These are phyloP conservation scores for Pichia scutulata DNA, from an alignment of 805 yeast species.

Conservation along the genomic window DNA sequence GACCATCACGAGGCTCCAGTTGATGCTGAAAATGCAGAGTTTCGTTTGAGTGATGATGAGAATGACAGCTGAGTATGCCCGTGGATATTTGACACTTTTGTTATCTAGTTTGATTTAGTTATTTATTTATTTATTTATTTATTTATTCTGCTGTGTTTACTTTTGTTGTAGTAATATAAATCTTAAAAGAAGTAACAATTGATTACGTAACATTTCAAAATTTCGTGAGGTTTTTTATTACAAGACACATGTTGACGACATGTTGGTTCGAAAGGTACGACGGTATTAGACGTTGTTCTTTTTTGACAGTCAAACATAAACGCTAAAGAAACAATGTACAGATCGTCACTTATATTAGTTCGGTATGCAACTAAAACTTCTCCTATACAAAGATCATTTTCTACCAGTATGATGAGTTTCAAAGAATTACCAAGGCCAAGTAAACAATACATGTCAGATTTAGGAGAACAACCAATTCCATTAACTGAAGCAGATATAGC, in stretches of 20 bases:
- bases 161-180: no score
- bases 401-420: not conserved
- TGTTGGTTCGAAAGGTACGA: no score
- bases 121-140: not conserved
- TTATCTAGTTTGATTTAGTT: no score
- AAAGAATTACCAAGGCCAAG: constrained; percentile 18
- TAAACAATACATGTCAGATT: constrained; percentile 17
- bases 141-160: not conserved
- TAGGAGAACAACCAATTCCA: constrained; percentile 25
- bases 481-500: constrained; percentile 11
- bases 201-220: not conserved
- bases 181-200: not conserved
- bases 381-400: not conserved
- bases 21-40: constrained; percentile 3
- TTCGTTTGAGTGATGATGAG: constrained; percentile 9
- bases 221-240: not conserved
- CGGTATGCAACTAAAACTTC: not conserved
- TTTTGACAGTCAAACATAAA: not conserved
- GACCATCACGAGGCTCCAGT: not conserved
- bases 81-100: not conserved
- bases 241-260: not conserved
- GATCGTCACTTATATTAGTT: not conserved
- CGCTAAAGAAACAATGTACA: not conserved
- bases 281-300: not conserved
- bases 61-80: constrained; percentile 3